A percentile compares a stretch with the other conserved stretches of the same genome.
Conservation (phyloP, 257 asterid genomes). For the Cinchona pubescens region DNA sequence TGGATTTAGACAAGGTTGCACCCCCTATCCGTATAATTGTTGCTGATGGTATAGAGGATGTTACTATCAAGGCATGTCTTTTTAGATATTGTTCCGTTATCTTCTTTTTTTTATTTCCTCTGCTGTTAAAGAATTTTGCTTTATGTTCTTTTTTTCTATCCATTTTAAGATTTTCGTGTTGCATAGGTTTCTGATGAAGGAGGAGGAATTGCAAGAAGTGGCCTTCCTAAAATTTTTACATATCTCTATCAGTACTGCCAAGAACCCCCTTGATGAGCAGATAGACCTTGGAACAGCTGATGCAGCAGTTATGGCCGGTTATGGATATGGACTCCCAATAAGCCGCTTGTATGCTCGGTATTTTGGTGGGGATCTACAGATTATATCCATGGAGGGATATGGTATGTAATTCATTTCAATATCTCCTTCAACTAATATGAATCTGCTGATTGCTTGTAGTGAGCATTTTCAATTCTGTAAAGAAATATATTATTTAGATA, state of each 20-base stretch:
- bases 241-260: slow-evolving; percentile 92
- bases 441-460: not conserved
- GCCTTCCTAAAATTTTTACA: slow-evolving; percentile 78
- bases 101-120: not conserved
- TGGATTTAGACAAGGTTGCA: slow-evolving; percentile 77
- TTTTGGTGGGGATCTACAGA: slow-evolving; percentile 92
- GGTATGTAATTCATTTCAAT: slow-evolving; percentile 37
- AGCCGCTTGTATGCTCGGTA: slow-evolving; percentile 92
- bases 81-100: not conserved
- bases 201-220: slow-evolving; percentile 95
- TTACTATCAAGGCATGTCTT: slow-evolving; percentile 73
- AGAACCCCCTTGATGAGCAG: slow-evolving; percentile 65
- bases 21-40: slow-evolving; percentile 88
- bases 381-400: slow-evolving; percentile 97
- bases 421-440: not conserved
- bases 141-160: not conserved
- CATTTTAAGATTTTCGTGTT: slow-evolving; percentile 7
- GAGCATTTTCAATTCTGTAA: not conserved
- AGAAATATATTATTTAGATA: not conserved
- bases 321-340: slow-evolving; percentile 91
- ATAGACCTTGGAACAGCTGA: slow-evolving; percentile 57
- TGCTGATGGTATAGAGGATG: slow-evolving; percentile 96
- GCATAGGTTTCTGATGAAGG: slow-evolving; percentile 92
- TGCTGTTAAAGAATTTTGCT: not conserved
- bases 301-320: slow-evolving; percentile 77